Base-by-base conservation (phyloP, 805 yeast genomes). In the Starmerella vaccinii region DNA sequence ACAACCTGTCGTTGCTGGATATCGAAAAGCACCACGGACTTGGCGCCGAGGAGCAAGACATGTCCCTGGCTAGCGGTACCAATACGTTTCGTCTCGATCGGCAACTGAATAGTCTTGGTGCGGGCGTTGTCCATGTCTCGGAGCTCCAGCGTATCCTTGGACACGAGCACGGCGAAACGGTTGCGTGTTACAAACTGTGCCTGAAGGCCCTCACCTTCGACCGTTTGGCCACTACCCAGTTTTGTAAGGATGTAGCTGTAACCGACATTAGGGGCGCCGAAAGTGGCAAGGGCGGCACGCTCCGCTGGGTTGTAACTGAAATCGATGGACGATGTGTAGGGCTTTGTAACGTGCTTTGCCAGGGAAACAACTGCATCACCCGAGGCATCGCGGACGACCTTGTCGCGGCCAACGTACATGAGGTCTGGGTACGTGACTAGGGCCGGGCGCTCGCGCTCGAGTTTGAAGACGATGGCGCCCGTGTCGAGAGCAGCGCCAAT, bases 371-470 rank as follows among this genome's bases (percentile, higher is more conserved):
- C 23, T 78, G 39, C 95, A 95, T 65, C 83, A 69, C 23, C 89
- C 76, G 10, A 77, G 73, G 32, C 37, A 56, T 78, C 78, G 51
- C 72, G 73, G 26, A 57, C 48, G 26, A 15, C 94, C 67, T 83
- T 86, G 64, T 87, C 95, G 54, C 78, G 76, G 68, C 86, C 87
- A 61, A 88, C 79, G 63, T 76, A 90, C 55, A 76, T 77, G 60
- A 92, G 68, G 64, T 84, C 92, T 69, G 74, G 76, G 30, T 78
- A 62, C 1, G 50, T 18, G 5, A 84, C 68, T 61, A 78, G 77
- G n/a, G 96, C 95, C 13, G 98, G 97, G 67, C 98, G 81, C 73
- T 92, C 99, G 66, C 97, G 84, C 67, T 87, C 96, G 54, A 92
- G 76, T 71, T 92, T 92, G 77, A 92, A 94, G 46, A 92, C 95